A percentile compares a stretch with the other conserved stretches of the same genome.
Evolutionary conservation across 2,329 filamentous ascomycete genomes (phyloP).

Genomic region (Leptodontidium sp.): DNA sequence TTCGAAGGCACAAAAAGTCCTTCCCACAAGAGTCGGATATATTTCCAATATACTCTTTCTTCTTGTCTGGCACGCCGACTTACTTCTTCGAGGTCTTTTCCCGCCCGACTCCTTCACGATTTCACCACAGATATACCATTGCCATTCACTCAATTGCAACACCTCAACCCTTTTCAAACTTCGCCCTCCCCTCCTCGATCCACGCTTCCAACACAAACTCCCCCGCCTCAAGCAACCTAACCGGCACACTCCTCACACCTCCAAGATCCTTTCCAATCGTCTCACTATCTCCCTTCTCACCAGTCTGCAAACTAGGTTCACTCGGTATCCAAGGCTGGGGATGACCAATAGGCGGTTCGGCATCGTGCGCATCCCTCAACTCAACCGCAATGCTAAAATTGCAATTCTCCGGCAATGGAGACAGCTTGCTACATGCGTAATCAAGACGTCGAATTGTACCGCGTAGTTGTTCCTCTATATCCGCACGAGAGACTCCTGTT

Average conservation of each 20-base stretch:
- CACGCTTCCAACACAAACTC: slow-evolving; percentile 73
- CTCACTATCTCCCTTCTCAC: slow-evolving; percentile 43
- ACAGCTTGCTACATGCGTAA: slow-evolving; percentile 64
- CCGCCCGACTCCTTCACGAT: no score
- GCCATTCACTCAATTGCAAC: no score
- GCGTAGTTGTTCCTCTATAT: slow-evolving; percentile 77
- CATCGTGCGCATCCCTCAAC: slow-evolving; percentile 63
- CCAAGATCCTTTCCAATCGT: slow-evolving; percentile 51
- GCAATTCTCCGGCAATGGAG: slow-evolving; percentile 67
- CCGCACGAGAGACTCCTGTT: slow-evolving; percentile 56
- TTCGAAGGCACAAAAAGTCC: no score
- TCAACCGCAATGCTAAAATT: slow-evolving; percentile 82
- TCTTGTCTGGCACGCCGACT: no score
- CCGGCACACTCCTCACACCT: slow-evolving; percentile 63
- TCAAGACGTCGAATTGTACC: slow-evolving; percentile 71
- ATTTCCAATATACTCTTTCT: no score
- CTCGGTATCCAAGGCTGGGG: slow-evolving; percentile 69
- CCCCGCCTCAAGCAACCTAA: slow-evolving; percentile 69
- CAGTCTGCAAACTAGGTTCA: slow-evolving; percentile 51
- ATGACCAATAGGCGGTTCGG: slow-evolving; percentile 63
- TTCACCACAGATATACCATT: no score
- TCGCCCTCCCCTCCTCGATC: slow-evolving; percentile 66
- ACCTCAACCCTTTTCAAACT: slow-evolving; percentile 26
- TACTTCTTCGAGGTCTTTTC: no score
- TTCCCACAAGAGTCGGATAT: no score